A percentile compares a stretch with the other conserved stretches of the same genome.
Conservation (phyloP, 176 grass and related monocot genomes). For the Olyra latifolia region DNA sequence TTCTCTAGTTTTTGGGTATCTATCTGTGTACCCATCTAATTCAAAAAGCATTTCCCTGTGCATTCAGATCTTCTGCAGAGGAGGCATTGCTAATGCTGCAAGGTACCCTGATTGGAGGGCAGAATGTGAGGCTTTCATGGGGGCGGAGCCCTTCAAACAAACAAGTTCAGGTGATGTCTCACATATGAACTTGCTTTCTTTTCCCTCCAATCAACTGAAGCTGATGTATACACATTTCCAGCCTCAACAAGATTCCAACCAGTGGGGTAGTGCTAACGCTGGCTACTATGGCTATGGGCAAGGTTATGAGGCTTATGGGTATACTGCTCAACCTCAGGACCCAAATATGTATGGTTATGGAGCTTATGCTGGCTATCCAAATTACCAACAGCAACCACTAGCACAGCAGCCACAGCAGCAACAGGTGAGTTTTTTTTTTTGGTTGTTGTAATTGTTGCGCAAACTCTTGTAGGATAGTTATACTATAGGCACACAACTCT, state of each 20-base stretch:
- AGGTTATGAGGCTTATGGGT: constrained; percentile 77
- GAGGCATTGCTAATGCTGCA: constrained; percentile 53
- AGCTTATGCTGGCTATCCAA: constrained; percentile 69
- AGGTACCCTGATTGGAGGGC: constrained; percentile 52
- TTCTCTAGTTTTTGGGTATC: not conserved
- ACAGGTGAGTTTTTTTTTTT: constrained; percentile 42
- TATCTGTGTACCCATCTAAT: not conserved
- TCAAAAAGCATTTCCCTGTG: not conserved
- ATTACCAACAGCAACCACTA: constrained; percentile 66
- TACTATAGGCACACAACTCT: not conserved
- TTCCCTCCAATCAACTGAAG: not conserved
- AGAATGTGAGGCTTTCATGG: constrained; percentile 77
- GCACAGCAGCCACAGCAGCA: constrained; percentile 60
- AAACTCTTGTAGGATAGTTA: not conserved
- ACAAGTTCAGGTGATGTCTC: constrained; percentile 45
- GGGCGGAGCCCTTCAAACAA: constrained; percentile 72
- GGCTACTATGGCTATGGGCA: constrained; percentile 76
- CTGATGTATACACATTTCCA: constrained; percentile 35
- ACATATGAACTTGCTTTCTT: not conserved
- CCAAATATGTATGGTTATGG: constrained; percentile 73
- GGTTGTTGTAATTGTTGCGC: not conserved
- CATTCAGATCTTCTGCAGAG: constrained; percentile 56
- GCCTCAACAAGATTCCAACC: constrained; percentile 78
- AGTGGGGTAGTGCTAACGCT: constrained; percentile 61
- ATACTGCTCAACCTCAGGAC: constrained; percentile 65